Conservation (phyloP, 2,329 filamentous ascomycete species). For the Acrocalymma vagum region DNA sequence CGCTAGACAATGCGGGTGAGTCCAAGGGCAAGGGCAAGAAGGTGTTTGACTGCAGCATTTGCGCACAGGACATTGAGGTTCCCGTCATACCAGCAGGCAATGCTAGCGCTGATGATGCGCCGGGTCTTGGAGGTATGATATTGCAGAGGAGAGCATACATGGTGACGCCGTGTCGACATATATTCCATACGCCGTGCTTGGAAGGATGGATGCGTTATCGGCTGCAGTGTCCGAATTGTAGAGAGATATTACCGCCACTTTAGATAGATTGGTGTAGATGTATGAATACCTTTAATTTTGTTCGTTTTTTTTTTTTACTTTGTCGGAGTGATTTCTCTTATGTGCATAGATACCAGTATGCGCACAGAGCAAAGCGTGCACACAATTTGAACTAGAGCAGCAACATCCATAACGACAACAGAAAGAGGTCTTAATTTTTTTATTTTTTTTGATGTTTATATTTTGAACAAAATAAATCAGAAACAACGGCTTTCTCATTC, state of each 20-base stretch:
- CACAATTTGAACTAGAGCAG: too few species aligned
- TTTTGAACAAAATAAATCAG: too few species aligned
- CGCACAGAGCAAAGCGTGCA: too few species aligned
- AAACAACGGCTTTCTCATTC: too few species aligned
- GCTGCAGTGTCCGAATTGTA: constrained; percentile 93
- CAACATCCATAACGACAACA: too few species aligned
- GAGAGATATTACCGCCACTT: constrained; percentile 86
- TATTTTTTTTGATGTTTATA: too few species aligned
- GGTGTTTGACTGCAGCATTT: constrained; percentile 91
- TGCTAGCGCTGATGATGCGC: constrained; percentile 46
- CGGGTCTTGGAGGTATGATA: constrained; percentile 63
- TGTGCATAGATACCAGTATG: too few species aligned
- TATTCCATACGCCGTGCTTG: constrained; percentile 90
- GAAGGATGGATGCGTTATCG: constrained; percentile 97
- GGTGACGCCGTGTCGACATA: constrained; percentile 96
- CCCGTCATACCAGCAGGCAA: constrained; percentile 71
- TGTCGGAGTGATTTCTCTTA: too few species aligned
- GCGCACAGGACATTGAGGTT: constrained; percentile 89
- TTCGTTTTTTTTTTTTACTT: neutral
- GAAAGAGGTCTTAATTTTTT: too few species aligned
- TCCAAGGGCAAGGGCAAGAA: constrained; percentile 64
- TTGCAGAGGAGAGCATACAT: constrained; percentile 87
- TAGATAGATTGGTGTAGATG: constrained; percentile 52
- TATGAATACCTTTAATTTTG: neutral
- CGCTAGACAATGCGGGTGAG: constrained; percentile 44